These are phyloP conservation scores for Circinella umbellata DNA, from an alignment of 371 early-diverging fungal species.

Conservation along the genomic window DNA sequence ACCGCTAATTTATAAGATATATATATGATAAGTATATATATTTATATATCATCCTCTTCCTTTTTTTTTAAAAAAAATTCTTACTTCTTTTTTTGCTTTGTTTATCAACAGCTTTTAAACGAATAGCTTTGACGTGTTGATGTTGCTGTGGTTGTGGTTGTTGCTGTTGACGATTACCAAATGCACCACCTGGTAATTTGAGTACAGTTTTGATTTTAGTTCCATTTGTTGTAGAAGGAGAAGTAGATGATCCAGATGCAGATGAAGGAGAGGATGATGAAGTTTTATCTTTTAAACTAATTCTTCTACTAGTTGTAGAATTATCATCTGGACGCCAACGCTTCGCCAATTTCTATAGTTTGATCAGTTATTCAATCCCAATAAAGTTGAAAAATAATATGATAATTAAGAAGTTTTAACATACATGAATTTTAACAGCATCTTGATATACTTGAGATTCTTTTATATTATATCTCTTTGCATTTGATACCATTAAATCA, in stretches of 20 bases:
- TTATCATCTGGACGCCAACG: constrained; percentile 30
- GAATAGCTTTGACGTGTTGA: constrained; percentile 40
- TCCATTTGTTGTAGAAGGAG: constrained; percentile 1
- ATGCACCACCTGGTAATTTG: constrained; percentile 43
- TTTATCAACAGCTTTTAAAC: constrained; percentile 43
- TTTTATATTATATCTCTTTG: constrained; percentile 78
- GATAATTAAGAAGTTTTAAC: too few relatives aligned
- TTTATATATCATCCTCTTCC: background rate
- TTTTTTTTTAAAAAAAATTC: background rate
- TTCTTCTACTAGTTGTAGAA: background rate
- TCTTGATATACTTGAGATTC: constrained; percentile 81
- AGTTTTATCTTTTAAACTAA: background rate
- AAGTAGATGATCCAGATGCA: background rate
- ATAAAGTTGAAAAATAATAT: background rate
- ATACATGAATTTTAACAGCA: constrained; percentile 67
- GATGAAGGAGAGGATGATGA: constrained; percentile 2
- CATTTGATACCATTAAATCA: constrained; percentile 78
- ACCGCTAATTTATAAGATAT: background rate
- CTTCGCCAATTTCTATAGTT: constrained; percentile 40
- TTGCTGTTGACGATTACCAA: constrained; percentile 19
- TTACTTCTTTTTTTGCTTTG: constrained; percentile 22
- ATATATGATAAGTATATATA: background rate
- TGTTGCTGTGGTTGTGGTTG: constrained; percentile 5
- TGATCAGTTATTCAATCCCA: background rate
- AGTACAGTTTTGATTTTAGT: constrained; percentile 31